Base-by-base conservation (phyloP, 768 basidiomycete species). In the Leccinellum luteum region DNA sequence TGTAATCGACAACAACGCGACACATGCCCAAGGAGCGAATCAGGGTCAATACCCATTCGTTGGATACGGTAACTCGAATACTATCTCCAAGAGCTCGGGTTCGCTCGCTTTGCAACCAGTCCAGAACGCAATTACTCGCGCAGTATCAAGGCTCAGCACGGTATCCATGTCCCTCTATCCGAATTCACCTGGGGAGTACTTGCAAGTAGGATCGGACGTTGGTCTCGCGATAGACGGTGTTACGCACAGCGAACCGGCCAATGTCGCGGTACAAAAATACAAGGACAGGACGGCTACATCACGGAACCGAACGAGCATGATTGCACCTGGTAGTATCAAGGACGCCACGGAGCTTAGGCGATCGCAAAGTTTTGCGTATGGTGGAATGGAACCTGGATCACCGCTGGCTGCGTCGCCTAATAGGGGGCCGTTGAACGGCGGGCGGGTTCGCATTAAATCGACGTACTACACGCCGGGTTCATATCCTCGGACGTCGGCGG, bases 391-490 rank as follows among this genome's bases (percentile, higher is more conserved):
- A 54, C 66, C 78, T 28, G 63, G 68, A 3, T 83, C 84, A 9
- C 82, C 84, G 25, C 55, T 48, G 55, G 70, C 55, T 48, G 60
- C 44, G 57, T 63, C 62, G 69, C 66, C 44, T 1, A 64, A 66
- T 50, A 55, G 57, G 41, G 60, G 44, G 3, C 64, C 64, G 28
- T 69, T 68, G 51, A 73, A 64, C 49, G 82, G 81, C 55, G 84
- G 87, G 38, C 83, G 88, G 35, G 81, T 80, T 48, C 81, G 81
- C 34, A 85, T 89, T 61, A 86, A 88, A 68, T 87, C 87, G 9
- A 79, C 86, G 6, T 87, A 90, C 64, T 84, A 82, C 57, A 79
- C 81, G 9, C 77, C 81, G 4, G 78, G 82, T 6, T 69, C 76
- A 38, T 80, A 83, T 70, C 79, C 81, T 65, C 84, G 84, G 43